Conservation (phyloP, 1,284 basidiomycete genomes). For the Austroboletus niveus region DNA sequence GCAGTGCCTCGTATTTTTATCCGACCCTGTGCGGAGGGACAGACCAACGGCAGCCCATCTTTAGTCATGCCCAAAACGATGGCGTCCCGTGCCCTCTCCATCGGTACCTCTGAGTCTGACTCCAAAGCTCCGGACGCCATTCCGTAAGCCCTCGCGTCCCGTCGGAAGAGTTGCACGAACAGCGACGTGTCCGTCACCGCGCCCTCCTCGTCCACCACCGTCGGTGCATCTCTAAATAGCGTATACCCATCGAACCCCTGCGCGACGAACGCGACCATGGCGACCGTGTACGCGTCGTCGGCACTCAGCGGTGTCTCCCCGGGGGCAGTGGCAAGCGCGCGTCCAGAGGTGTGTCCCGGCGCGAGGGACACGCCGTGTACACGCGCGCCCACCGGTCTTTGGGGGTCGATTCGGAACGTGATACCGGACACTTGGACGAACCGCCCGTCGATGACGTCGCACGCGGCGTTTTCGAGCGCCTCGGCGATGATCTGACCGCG, state of each 20-base stretch:
- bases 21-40: constrained; percentile 14
- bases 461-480: constrained; percentile 15
- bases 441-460: constrained; percentile 14
- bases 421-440: constrained; percentile 16
- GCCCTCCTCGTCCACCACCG: constrained; percentile 6
- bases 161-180: constrained; percentile 15
- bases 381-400: constrained; percentile 7
- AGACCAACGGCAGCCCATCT: constrained; percentile 1
- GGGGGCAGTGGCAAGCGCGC: neutral
- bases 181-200: constrained; percentile 16
- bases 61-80: neutral
- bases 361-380: constrained; percentile 1
- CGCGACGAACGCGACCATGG: constrained; percentile 13
- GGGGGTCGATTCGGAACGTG: constrained; percentile 9
- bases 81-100: constrained; percentile 11
- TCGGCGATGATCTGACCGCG: neutral
- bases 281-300: constrained; percentile 2
- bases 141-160: constrained; percentile 5
- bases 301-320: neutral
- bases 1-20: constrained; percentile 3
- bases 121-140: neutral
- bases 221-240: constrained; percentile 4
- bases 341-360: constrained; percentile 1
- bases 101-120: neutral
- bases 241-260: constrained; percentile 13